Conservation (phyloP, 345 rosid genomes). For the Geranium rotundifolium region DNA sequence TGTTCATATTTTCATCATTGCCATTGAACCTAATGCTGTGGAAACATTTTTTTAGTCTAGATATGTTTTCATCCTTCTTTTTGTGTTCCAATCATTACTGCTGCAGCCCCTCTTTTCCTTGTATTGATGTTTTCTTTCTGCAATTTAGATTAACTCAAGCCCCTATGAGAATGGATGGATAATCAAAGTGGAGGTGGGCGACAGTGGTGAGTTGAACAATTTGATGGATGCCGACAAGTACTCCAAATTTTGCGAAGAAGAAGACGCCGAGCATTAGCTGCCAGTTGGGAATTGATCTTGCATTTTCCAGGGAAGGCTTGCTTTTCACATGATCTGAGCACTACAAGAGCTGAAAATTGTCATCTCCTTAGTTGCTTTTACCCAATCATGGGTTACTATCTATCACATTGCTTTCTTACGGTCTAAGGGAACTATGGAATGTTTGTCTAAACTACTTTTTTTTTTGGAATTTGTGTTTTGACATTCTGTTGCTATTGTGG, state of each 20-base stretch:
- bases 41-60: neutral
- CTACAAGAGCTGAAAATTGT: neutral
- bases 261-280: slow-evolving; percentile 58
- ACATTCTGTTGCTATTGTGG: neutral
- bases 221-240: slow-evolving; percentile 74
- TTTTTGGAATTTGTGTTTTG: neutral
- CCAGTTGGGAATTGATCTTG: neutral
- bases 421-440: neutral
- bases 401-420: neutral
- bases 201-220: slow-evolving; percentile 42
- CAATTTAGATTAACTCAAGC: slow-evolving; percentile 60
- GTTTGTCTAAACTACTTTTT: too few relatives aligned
- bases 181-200: slow-evolving; percentile 56
- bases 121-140: neutral
- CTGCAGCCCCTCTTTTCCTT: neutral
- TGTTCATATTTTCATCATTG: too few relatives aligned
- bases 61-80: neutral
- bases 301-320: neutral
- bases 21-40: too few relatives aligned
- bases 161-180: slow-evolving; percentile 87
- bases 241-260: slow-evolving; percentile 89
- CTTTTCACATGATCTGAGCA: neutral
- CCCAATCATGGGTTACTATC: neutral
- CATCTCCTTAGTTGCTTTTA: neutral
- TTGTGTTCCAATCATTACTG: neutral